Evolutionary conservation across 495 filamentous ascomycete genomes (phyloP), one percentile per base, ranked within the genome.

Genomic region (Neurospora terricola): DNA sequence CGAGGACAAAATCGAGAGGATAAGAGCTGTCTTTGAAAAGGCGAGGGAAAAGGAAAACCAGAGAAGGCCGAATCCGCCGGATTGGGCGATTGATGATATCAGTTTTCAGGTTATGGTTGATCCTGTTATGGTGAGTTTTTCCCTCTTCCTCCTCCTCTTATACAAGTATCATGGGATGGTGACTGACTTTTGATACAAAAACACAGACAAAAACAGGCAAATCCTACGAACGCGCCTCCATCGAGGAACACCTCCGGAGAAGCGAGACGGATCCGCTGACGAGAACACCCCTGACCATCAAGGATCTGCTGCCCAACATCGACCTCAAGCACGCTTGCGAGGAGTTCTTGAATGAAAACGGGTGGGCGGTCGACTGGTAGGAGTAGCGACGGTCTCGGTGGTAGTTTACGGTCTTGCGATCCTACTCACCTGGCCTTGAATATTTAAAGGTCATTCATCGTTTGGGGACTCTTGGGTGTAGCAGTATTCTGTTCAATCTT

Each of bases 311-410:
- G 70, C 89, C 93, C 0, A 99, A 99, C 79, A 84, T 95, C 48
- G 90, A 90, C 30, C 86, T 99, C 70, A 95, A 90, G 81, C 87
- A 91, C 38, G 96, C 93, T 0, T 96, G 93, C 78, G 89, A 91
- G 40, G 91, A 93, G 69, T 98, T 96, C 77, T 81, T 97, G 75
- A 84, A 91, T 16, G 84, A 93, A 73, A 97, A 97, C 80, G 96
- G 95, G 36, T 98, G 96, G 95, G 93, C 94, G 21, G 92, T 91
- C 10, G 96, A 98, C 78, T 99, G 91, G 89, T 98, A 83, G 75
- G 38, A n/a, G 14, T 30, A 69, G 12, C 30, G n/a, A 38, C 3
- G 18, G 27, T 68, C 38, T 38, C 14, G 14, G 7, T 66, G 34
- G 27, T 8, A 6, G 14, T 14, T 18, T 66, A 9, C 12, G 27